phyloP scores from a whole-genome alignment of 257 asterid species.

The Nicotiana otophora region DNA sequence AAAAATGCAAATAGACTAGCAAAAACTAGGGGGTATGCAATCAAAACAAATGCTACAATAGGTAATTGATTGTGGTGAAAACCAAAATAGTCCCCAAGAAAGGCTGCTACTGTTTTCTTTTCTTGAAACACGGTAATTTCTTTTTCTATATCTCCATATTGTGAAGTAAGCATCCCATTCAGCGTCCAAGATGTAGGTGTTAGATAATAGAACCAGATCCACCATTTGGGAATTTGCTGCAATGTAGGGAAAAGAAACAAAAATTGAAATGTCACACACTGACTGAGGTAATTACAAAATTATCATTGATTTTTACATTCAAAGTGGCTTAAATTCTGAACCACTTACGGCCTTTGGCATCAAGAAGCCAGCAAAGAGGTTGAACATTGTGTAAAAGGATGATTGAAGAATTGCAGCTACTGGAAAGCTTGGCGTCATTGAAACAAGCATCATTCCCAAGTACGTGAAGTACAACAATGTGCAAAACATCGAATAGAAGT shows the following conservation, averaged over 20 bases:
- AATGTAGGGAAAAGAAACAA: neutral
- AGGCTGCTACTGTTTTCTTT: slow-evolving; percentile 27
- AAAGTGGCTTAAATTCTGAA: neutral
- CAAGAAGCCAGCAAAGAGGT: slow-evolving; percentile 41
- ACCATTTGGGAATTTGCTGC: slow-evolving; percentile 59
- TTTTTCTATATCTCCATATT: slow-evolving; percentile 35
- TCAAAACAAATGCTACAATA: slow-evolving; percentile 35
- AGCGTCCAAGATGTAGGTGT: slow-evolving; percentile 47
- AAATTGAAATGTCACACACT: neutral
- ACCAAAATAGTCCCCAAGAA: slow-evolving; percentile 41
- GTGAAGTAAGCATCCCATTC: slow-evolving; percentile 45
- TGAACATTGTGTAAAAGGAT: slow-evolving; percentile 34
- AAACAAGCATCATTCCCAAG: slow-evolving; percentile 42
- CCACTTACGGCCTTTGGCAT: slow-evolving; percentile 41
- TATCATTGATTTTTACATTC: neutral
- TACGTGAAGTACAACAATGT: slow-evolving; percentile 40
- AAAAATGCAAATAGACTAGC: slow-evolving; percentile 32
- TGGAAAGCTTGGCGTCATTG: slow-evolving; percentile 38
- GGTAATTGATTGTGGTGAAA: slow-evolving; percentile 35
- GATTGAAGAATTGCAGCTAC: slow-evolving; percentile 41
- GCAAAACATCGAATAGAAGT: slow-evolving; percentile 34
- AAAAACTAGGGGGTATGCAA: slow-evolving; percentile 33
- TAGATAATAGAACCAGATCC: slow-evolving; percentile 49
- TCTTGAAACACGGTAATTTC: slow-evolving; percentile 31
- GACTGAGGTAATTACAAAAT: neutral